These are phyloP conservation scores for Botrytis paeoniae DNA, from an alignment of 2,329 filamentous ascomycete species.

Conservation along the genomic window DNA sequence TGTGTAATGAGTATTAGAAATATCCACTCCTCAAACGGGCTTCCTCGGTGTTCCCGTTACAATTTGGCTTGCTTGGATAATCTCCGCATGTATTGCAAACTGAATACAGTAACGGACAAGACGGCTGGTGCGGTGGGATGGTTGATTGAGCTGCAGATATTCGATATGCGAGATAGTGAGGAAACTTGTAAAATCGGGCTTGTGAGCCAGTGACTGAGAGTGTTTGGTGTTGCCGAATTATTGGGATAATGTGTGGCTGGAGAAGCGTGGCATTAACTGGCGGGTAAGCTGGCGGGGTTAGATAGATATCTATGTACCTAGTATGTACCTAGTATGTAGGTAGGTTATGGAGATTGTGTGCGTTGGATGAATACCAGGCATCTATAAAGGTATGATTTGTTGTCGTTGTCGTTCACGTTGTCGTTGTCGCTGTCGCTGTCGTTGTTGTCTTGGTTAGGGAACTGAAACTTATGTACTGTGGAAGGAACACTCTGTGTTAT, in stretches of 20 bases:
- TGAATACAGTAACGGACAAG: background rate
- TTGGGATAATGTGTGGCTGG: conserved; percentile 7
- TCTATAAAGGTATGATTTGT: background rate
- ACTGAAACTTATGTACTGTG: background rate
- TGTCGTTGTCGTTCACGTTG: background rate
- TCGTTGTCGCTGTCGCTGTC: background rate
- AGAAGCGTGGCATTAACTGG: conserved; percentile 1
- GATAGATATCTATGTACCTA: background rate
- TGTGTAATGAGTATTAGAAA: background rate
- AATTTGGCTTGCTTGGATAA: background rate
- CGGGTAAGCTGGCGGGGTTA: conserved; percentile 8
- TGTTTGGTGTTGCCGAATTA: background rate
- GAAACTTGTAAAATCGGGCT: background rate
- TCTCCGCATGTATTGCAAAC: background rate
- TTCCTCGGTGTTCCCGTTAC: background rate
- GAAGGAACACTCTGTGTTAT: background rate
- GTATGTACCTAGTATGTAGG: background rate
- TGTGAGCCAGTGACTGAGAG: background rate
- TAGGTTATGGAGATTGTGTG: background rate
- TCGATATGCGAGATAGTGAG: background rate
- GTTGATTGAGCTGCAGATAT: background rate
- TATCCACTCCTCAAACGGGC: background rate
- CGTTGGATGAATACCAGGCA: background rate
- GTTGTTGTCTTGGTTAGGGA: background rate
- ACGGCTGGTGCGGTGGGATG: background rate